Conservation (phyloP, 2,329 filamentous ascomycete genomes). For the Xylariomycetidae sp. region DNA sequence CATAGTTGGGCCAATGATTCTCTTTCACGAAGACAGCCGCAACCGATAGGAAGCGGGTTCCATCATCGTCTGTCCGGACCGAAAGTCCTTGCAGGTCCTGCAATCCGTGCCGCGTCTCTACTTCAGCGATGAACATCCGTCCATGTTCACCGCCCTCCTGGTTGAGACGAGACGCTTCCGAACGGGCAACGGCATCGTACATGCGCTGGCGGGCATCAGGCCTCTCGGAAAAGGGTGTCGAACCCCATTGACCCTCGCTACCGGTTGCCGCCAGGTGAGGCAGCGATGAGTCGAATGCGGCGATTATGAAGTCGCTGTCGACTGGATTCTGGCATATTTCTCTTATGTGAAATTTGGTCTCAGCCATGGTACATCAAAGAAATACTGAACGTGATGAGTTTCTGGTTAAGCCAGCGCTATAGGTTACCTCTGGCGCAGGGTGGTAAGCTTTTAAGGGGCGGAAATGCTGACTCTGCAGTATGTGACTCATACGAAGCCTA, state of each 20-base stretch:
- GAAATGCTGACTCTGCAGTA: too few species aligned
- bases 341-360: too few species aligned
- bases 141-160: conserved; percentile 6
- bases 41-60: conserved; percentile 7
- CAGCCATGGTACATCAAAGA: too few species aligned
- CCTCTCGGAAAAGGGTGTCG: conserved; percentile 6
- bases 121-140: conserved; percentile 11
- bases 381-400: too few species aligned
- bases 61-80: conserved; percentile 5
- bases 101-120: conserved; percentile 4
- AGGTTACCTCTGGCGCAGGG: too few species aligned
- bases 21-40: conserved; percentile 6
- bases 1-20: too few species aligned
- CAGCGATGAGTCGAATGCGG: conserved; percentile 12
- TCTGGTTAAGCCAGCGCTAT: too few species aligned
- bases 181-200: too few species aligned
- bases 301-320: conserved; percentile 11
- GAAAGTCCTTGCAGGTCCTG: neutral
- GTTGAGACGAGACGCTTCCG: neutral
- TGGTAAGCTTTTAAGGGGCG: too few species aligned
- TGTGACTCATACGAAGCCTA: too few species aligned
- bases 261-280: conserved; percentile 10
- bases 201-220: neutral
- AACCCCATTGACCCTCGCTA: conserved; percentile 13
- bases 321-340: too few species aligned